Conservation (phyloP, 129 eudicot species). For the Ambrosia trifida region DNA sequence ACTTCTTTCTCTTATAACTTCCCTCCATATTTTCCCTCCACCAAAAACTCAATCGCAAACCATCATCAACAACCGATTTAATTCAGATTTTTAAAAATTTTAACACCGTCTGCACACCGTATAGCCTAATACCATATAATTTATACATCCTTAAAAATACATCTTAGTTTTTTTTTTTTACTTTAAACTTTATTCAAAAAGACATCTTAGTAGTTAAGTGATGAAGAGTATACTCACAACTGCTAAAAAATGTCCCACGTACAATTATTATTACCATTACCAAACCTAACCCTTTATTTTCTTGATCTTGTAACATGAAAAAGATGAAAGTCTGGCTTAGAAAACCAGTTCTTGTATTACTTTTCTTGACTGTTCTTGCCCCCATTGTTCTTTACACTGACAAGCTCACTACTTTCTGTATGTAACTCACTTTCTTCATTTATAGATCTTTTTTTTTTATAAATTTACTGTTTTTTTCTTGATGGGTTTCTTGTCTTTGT, state of each 20-base stretch:
- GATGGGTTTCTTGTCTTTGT: background rate
- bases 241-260: background rate
- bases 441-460: background rate
- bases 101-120: too few species aligned
- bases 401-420: slow-evolving; percentile 39
- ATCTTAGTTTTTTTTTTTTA: too few species aligned
- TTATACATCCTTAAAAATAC: too few species aligned
- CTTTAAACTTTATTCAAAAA: too few species aligned
- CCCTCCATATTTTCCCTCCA: too few species aligned
- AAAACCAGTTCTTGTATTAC: slow-evolving; percentile 49
- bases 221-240: too few species aligned
- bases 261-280: background rate
- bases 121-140: too few species aligned
- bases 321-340: slow-evolving; percentile 49
- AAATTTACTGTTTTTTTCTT: background rate
- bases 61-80: too few species aligned
- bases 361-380: slow-evolving; percentile 64
- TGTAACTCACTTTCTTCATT: background rate
- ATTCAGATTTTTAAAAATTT: too few species aligned
- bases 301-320: background rate
- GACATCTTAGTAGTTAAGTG: too few species aligned
- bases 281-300: background rate
- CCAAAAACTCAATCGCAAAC: too few species aligned
- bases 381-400: slow-evolving; percentile 77
- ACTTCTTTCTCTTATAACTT: too few species aligned